Base-by-base conservation (phyloP, 352 stramenopile genomes). In the Globisporangium polare region DNA sequence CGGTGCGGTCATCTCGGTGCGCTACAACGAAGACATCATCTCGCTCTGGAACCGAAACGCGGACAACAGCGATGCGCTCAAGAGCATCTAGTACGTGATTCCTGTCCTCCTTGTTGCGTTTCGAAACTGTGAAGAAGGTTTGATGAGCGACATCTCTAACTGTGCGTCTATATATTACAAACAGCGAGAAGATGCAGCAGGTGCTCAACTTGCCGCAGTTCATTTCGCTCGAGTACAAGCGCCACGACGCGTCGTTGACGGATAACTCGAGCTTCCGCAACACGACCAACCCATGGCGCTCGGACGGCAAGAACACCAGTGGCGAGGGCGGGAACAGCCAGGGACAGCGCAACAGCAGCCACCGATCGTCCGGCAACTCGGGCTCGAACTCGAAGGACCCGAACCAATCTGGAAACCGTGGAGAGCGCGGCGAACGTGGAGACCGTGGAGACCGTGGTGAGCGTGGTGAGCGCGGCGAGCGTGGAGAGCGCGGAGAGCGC, bases 31-130 rank as follows among this genome's bases (percentile, higher is more conserved):
- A 73, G 92, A 98, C 70, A 93, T 97, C 65, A 95, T 98, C 54
- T 97, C 90, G 57, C 83, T 98, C 27, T 98, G 92, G 92, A 98
- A 98, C 75, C 86, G 90, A 57, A 97, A 96, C 62, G 88, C 92
- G 42, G 89, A 97, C 72, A 97, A 98, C 76, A 90, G 85, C 54
- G 89, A 96, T 63, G 86, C 89, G 20, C 90, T 86, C 66, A 89
- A 88, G 52, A 83, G 78, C 53, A 95, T 95, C 57, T 80, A 84
- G 81, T 91, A 69, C 53, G 63, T 29, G 13, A 29, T 2, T 22
- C 43, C 9, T 42, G 4, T 33, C 43, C 5, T 57, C 13, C 12
- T 37, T 56, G 24, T 55, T 33, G 29, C 29, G 45, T 35, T 6
- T 47, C 7, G 10, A 24, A 53, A 13, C 2, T 35, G 10, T 63